Evolutionary conservation across 2,329 filamentous ascomycete species (phyloP).

Genomic region (Ascochyta fabae): DNA sequence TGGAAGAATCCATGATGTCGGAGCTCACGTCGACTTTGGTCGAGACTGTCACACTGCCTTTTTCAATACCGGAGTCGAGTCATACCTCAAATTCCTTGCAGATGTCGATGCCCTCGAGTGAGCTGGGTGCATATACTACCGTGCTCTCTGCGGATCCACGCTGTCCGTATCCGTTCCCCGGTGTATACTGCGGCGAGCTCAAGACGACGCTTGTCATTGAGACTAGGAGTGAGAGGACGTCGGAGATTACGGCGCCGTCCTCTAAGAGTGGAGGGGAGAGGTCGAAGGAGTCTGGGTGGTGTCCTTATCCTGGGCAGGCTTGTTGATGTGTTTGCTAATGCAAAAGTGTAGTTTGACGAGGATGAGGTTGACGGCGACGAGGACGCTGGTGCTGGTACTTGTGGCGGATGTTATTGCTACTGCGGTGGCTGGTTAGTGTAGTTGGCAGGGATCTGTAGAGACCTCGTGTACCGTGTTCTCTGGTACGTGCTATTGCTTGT

Average conservation of each 20-base stretch:
- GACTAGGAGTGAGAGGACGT: constrained; percentile 1
- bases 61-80: not conserved
- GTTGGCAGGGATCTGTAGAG: not conserved
- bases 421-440: not conserved
- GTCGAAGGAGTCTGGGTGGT: constrained; percentile 18
- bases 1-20: not conserved
- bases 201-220: constrained; percentile 25
- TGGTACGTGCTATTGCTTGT: not conserved
- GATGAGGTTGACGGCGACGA: not conserved
- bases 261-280: not conserved
- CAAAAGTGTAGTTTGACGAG: not conserved
- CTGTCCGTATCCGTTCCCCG: constrained; percentile 43
- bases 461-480: not conserved
- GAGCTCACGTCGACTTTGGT: not conserved
- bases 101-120: not conserved
- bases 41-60: not conserved
- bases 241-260: not conserved
- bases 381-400: constrained; percentile 8
- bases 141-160: constrained; percentile 22
- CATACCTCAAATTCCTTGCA: not conserved
- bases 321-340: constrained; percentile 6
- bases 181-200: constrained; percentile 25
- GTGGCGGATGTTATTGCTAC: constrained; percentile 7
- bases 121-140: not conserved
- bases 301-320: constrained; percentile 22